Conservation (phyloP, 306 rosid species). For the Lotus japonicus region DNA sequence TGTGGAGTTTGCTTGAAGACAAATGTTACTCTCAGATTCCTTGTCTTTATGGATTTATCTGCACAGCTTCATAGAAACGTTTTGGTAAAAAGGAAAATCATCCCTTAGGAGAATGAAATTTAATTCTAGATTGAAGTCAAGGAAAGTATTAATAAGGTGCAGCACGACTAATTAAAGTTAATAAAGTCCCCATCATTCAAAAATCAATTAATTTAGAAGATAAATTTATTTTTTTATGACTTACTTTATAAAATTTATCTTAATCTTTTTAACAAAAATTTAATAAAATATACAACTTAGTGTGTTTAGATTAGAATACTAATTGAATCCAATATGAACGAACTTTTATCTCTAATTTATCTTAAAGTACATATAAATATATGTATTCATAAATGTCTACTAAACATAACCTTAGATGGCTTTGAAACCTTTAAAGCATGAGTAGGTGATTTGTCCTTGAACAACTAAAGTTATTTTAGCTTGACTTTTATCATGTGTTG, state of each 20-base stretch:
- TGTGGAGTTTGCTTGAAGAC: constrained; percentile 4
- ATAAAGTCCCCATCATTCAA: no score
- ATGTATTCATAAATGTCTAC: no score
- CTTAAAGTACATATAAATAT: no score
- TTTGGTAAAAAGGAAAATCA: background rate
- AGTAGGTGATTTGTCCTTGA: background rate
- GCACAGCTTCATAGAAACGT: background rate
- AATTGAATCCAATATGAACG: no score
- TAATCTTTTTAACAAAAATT: background rate
- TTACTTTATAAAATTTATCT: background rate
- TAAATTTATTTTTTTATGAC: background rate
- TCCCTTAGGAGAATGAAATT: background rate
- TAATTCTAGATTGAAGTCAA: background rate
- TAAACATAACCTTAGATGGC: no score
- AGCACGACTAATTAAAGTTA: no score
- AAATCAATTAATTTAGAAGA: background rate
- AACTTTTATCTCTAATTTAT: no score
- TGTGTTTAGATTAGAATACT: no score
- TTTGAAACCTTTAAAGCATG: no score
- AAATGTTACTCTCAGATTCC: constrained; percentile 9
- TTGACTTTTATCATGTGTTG: background rate
- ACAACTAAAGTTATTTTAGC: background rate
- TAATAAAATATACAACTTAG: no score
- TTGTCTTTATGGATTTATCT: constrained; percentile 5
- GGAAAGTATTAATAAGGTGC: background rate